phyloP scores from a whole-genome alignment of 352 stramenopile species.

The Globisporangium cystogenes region DNA sequence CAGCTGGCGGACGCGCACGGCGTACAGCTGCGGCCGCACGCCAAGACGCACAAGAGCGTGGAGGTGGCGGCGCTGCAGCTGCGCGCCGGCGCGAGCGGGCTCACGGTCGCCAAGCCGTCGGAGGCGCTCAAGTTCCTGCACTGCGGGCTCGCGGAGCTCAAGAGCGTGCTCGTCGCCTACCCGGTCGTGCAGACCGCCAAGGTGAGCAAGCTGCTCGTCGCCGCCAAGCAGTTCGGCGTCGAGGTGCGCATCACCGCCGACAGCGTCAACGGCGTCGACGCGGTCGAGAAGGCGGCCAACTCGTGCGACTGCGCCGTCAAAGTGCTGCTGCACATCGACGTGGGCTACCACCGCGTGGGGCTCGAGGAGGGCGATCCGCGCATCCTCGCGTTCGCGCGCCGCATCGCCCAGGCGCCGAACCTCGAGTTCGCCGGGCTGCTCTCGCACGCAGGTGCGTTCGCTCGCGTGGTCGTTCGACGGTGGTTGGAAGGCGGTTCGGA shows the following conservation, averaged over 20 bases:
- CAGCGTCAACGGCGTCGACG: slow-evolving; percentile 42
- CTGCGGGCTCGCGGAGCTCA: slow-evolving; percentile 30
- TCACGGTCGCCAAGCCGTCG: slow-evolving; percentile 66
- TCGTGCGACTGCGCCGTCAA: slow-evolving; percentile 33
- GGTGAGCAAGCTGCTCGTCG: slow-evolving; percentile 42
- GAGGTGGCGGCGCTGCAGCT: slow-evolving; percentile 61
- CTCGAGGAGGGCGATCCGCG: slow-evolving; percentile 49
- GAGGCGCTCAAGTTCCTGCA: slow-evolving; percentile 66
- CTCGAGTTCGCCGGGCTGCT: slow-evolving; percentile 57
- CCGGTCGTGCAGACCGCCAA: slow-evolving; percentile 60
- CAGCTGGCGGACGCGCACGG: slow-evolving; percentile 28
- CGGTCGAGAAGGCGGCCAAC: slow-evolving; percentile 42
- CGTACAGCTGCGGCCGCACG: slow-evolving; percentile 59
- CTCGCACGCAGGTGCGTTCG: slow-evolving; percentile 39
- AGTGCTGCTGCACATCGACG: slow-evolving; percentile 69
- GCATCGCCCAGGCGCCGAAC: slow-evolving; percentile 40
- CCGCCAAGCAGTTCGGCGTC: slow-evolving; percentile 34
- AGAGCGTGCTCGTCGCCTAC: slow-evolving; percentile 59
- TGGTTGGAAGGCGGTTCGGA: neutral
- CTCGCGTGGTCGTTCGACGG: no score
- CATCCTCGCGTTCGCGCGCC: slow-evolving; percentile 40
- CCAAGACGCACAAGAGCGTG: slow-evolving; percentile 76
- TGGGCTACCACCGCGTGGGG: slow-evolving; percentile 71
- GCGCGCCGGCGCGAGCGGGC: slow-evolving; percentile 36
- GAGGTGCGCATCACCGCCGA: slow-evolving; percentile 63